Percentiles rank a stretch among this genome's conserved stretches.
Evolutionary conservation across 1,284 basidiomycete genomes (phyloP).

Genomic region (Mycosarcoma mackinlayi): DNA sequence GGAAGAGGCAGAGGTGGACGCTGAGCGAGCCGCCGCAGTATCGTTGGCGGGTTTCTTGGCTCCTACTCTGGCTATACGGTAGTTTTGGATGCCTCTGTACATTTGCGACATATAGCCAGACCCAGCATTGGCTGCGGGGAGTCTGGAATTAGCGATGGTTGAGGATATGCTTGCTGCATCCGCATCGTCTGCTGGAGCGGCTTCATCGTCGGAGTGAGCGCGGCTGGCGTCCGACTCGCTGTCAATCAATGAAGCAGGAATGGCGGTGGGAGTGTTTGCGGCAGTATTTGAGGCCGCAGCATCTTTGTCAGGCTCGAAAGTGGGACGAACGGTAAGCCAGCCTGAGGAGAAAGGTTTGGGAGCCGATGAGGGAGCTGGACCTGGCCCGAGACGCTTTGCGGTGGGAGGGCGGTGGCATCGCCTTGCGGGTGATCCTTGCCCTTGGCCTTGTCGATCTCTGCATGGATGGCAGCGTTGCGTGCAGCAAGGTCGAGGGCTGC

Average conservation of each 20-base stretch:
- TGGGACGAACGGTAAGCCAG: constrained; percentile 55
- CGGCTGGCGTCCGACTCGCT: constrained; percentile 28
- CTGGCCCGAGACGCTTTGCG: constrained; percentile 50
- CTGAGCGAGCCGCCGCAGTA: constrained; percentile 8
- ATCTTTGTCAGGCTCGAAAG: constrained; percentile 48
- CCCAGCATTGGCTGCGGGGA: constrained; percentile 4
- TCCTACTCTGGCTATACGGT: constrained; percentile 34
- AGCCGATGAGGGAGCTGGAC: constrained; percentile 15
- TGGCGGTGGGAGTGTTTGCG: constrained; percentile 6
- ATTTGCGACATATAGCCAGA: constrained; percentile 59
- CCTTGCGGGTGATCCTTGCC: constrained; percentile 45
- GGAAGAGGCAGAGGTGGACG: constrained; percentile 8
- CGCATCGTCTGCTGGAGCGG: constrained; percentile 1
- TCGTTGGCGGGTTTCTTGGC: constrained; percentile 22
- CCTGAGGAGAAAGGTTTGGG: constrained; percentile 51
- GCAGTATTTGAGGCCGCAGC: constrained; percentile 3
- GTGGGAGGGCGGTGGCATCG: constrained; percentile 49
- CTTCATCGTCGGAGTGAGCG: constrained; percentile 23
- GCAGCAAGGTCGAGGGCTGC: constrained; percentile 54
- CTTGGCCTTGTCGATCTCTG: constrained; percentile 41
- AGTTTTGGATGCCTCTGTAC: constrained; percentile 62
- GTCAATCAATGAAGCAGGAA: constrained; percentile 28
- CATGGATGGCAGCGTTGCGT: constrained; percentile 50
- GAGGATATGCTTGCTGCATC: constrained; percentile 11
- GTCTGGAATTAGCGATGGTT: not conserved